Percentiles rank a stretch among this genome's conserved stretches.
These are phyloP conservation scores for Boletus pseudo-olivaceus DNA, from an alignment of 768 basidiomycete species.

Conservation along the genomic window DNA sequence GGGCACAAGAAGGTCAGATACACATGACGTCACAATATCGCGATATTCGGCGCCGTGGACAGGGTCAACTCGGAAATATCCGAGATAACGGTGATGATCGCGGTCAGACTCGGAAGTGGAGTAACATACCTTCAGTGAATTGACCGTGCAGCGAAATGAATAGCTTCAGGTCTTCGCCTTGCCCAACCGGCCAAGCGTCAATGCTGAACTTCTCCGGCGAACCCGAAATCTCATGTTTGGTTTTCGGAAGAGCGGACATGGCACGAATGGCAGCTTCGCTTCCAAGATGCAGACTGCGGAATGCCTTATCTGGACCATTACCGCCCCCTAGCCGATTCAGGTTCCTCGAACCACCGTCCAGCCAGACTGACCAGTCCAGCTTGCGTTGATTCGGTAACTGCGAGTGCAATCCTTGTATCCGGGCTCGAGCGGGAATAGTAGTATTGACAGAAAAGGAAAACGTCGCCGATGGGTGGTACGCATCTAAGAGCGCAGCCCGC, in stretches of 20 bases:
- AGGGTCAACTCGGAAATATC: constrained; percentile 8
- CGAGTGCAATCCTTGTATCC: constrained; percentile 63
- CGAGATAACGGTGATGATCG: constrained; percentile 14
- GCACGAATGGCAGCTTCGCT: constrained; percentile 59
- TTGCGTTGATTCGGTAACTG: constrained; percentile 81
- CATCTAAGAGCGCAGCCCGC: constrained; percentile 61
- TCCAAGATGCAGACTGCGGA: constrained; percentile 70
- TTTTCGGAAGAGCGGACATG: constrained; percentile 64
- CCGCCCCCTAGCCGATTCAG: constrained; percentile 62
- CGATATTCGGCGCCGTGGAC: constrained; percentile 1
- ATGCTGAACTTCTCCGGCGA: constrained; percentile 82
- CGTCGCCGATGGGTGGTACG: constrained; percentile 82
- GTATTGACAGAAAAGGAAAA: constrained; percentile 91
- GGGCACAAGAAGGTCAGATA: constrained; percentile 18
- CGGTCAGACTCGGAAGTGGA: neutral
- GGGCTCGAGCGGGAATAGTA: constrained; percentile 71
- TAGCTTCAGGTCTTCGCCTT: constrained; percentile 51
- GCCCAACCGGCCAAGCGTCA: constrained; percentile 77
- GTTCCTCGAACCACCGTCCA: constrained; percentile 68
- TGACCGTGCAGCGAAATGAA: constrained; percentile 85
- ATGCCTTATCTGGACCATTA: constrained; percentile 55
- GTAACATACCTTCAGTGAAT: constrained; percentile 80
- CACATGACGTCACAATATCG: constrained; percentile 12
- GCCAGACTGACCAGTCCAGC: constrained; percentile 75
- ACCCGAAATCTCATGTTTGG: constrained; percentile 77